phyloP scores from a whole-genome alignment of 2,329 filamentous ascomycete genomes.

The Hypoxylon sp. region DNA sequence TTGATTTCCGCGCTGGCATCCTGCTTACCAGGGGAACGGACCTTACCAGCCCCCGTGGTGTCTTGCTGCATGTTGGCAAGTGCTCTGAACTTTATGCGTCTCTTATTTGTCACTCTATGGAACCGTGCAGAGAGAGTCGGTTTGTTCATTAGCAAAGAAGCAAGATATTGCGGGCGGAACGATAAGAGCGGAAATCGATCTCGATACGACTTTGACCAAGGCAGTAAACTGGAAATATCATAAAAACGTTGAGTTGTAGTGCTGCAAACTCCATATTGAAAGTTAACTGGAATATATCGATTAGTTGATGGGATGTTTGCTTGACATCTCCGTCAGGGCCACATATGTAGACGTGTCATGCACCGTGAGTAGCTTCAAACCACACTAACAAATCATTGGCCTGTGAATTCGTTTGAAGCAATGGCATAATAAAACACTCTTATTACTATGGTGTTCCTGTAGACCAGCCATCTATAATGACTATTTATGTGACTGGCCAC shows the following conservation, averaged over 20 bases:
- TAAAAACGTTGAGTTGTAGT: not conserved
- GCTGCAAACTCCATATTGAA: not conserved
- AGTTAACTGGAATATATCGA: slow-evolving; percentile 3
- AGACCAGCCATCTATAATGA: not conserved
- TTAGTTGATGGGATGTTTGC: slow-evolving; percentile 27
- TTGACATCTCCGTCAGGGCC: slow-evolving; percentile 18
- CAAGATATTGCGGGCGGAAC: not conserved
- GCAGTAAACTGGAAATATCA: not conserved
- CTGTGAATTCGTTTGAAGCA: slow-evolving; percentile 12
- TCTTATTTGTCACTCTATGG: not conserved
- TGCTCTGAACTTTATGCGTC: not conserved
- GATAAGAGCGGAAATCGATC: not conserved
- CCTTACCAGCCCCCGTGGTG: not conserved
- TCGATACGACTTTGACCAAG: not conserved
- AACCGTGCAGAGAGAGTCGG: not conserved
- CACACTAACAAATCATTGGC: slow-evolving; percentile 3
- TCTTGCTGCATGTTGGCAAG: not conserved
- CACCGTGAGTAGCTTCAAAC: slow-evolving; percentile 24
- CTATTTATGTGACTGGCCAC: not conserved
- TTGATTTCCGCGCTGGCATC: not conserved
- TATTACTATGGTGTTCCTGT: not conserved
- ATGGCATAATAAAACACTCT: not conserved
- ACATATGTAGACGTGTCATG: slow-evolving; percentile 28
- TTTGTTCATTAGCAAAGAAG: not conserved
- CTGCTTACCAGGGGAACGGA: not conserved